Base-by-base conservation (phyloP, 2,329 filamentous ascomycete genomes). In the Beauveria varroae region DNA sequence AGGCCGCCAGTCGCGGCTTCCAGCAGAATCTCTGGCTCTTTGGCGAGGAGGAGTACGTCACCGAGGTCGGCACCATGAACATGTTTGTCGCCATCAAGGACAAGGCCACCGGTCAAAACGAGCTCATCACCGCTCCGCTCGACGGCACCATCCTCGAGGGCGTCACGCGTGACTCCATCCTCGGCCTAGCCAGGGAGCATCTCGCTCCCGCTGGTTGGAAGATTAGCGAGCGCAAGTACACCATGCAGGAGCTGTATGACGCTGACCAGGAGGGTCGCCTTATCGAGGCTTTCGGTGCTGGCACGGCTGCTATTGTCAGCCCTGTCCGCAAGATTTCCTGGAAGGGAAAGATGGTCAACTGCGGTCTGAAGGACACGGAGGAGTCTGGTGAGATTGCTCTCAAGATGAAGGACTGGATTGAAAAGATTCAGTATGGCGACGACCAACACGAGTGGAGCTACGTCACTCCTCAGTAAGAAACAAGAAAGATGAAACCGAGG, bases 21-120 rank as follows among this genome's bases (percentile, higher is more conserved):
- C 93, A 98, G 78, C 95, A 99, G 80, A 99, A 98, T 77, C 82
- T 99, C 59, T 99, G 95, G 95, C 80, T 99, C 37, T 99, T 98
- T 72, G 93, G 93, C 49, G 88, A 96, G 71, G 91, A 98, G 75
- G 91, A 98, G 74, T 96, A 88, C 71, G 88, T 98, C 62, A 99
- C 95, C 52, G 95, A 99, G 77, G 95, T 97, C 61, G 95, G 95
- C 70, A 98, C 95, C 62, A 99, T 99, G 95, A 99, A 99, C 78
- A 86, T 99, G 73, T 99, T 98, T 71, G 88, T 89, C 37, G 93
- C 89, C 47, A 77, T 98, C 68, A 86, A 86, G 78, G 86, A 96
- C 79, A 90, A 90, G 81, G 82, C 90, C 74, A 95, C 91, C 14
- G 95, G 93, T 8, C 84, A 93, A 78, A 93, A 93, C 71, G 93